Conservation (phyloP, 208 protist genomes). For the Ichthyophonus hoferi region DNA sequence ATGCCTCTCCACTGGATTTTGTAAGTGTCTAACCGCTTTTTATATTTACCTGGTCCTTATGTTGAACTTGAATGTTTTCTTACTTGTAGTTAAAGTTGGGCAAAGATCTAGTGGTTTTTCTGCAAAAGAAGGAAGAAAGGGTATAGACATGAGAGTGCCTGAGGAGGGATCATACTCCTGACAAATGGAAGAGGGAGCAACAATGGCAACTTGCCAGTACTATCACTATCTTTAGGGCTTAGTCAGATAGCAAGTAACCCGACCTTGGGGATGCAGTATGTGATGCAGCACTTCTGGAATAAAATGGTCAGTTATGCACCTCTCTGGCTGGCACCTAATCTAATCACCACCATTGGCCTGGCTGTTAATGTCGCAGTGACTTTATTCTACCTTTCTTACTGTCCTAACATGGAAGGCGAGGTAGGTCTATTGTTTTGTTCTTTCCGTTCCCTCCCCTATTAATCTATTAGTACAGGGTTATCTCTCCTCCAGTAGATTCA, state of each 20-base stretch:
- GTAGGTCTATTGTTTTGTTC: not conserved
- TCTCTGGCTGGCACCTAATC: constrained; percentile 50
- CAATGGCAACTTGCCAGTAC: not conserved
- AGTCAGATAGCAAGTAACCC: not conserved
- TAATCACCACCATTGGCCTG: constrained; percentile 37
- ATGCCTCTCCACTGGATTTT: not conserved
- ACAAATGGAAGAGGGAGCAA: not conserved
- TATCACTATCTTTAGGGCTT: not conserved
- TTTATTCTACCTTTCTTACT: not conserved
- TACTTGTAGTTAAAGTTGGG: too few species aligned
- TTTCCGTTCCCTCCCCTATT: not conserved
- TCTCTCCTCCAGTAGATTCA: not conserved
- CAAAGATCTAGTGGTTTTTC: too few species aligned
- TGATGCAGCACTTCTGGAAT: constrained; percentile 55
- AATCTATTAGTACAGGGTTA: too few species aligned
- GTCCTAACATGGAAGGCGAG: constrained; percentile 9
- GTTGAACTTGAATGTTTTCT: too few species aligned
- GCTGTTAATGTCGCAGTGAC: constrained; percentile 1
- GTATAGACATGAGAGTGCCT: not conserved
- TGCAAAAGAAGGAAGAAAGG: too few species aligned
- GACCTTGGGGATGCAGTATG: constrained; percentile 2
- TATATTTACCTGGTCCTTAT: not conserved
- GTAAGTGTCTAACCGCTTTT: not conserved
- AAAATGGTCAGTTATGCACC: constrained; percentile 45
- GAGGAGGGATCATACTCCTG: not conserved